Conservation (phyloP, 805 yeast species). For the Isabelozyma pseudorhagii region DNA sequence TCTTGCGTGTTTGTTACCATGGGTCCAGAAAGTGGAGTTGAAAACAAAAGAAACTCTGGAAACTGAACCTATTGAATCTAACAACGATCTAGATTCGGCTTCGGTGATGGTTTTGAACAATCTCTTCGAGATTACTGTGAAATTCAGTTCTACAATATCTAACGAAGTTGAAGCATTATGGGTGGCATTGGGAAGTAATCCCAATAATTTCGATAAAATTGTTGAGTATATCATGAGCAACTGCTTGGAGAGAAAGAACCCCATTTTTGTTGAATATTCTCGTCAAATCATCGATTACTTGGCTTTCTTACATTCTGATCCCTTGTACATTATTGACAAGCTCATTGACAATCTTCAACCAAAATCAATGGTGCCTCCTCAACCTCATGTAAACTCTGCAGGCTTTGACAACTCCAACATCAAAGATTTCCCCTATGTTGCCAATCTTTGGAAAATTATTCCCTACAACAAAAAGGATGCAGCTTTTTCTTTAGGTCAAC, state of each 20-base stretch:
- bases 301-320: conserved; percentile 51
- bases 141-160: conserved; percentile 68
- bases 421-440: conserved; percentile 63
- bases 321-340: conserved; percentile 51
- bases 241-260: conserved; percentile 66
- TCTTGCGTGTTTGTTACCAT: conserved; percentile 77
- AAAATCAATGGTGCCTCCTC: conserved; percentile 82
- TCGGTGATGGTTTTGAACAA: conserved; percentile 73
- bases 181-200: conserved; percentile 85
- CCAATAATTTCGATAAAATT: conserved; percentile 67
- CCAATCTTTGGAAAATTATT: conserved; percentile 62
- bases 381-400: conserved; percentile 18
- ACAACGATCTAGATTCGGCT: conserved; percentile 18
- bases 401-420: conserved; percentile 19
- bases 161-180: conserved; percentile 92
- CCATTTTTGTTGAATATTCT: conserved; percentile 72
- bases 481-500: conserved; percentile 81
- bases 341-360: conserved; percentile 75
- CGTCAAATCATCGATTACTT: conserved; percentile 80
- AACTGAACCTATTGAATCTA: conserved; percentile 1
- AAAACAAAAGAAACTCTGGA: conserved; percentile 9
- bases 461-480: conserved; percentile 59
- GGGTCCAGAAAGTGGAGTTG: conserved; percentile 84
- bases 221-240: conserved; percentile 66
- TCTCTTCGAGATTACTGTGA: conserved; percentile 79